Evolutionary conservation across 2,329 filamentous ascomycete species (phyloP), one percentile per base, ranked within the genome.

Genomic region (Aspergillus costaricaensis): DNA sequence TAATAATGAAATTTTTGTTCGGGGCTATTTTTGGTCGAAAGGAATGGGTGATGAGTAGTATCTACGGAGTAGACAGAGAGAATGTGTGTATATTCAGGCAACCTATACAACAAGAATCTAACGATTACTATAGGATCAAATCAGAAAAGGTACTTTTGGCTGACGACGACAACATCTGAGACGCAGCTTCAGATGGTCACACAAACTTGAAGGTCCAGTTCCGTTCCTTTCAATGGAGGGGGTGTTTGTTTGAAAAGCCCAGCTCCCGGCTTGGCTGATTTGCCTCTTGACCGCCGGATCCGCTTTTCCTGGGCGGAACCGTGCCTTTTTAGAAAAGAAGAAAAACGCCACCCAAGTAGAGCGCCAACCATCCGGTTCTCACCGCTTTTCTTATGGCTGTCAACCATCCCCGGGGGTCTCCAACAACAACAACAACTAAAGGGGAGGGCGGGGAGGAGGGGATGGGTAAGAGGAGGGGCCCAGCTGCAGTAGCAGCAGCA

Each of bases 301-400:
- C 53, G 53, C 53, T 55, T 36, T 36, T 55, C 41, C 41, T 17
- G 27, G 12, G 53, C 39, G 53, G 53, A 55, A 30, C 53, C 53
- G 53, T 55, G 53, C 53, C 32, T 54, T 54, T 14, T 15, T 36
- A 36, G 32, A 36, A 6, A 14, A 14, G 32, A 19, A 12, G 3
- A 17, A 17, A 17, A 27, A 15, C 23, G n/a, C 14, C 21, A 49
- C 30, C 47, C 30, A 38, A 30, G 53, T 23, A 41, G 51, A 36
- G 32, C 32, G 44, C 61, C 59, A 51, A 52, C 55, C 56, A 60
- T 56, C 47, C 47, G 53, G 52, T 41, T 36, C 55, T 68, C 65
- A 68, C 66, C 66, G 66, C 66, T 67, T 62, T 62, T 66, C 65
- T 55, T 60, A 62, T 61, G 54, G 62, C 58, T 63, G 55, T 62